phyloP scores from a whole-genome alignment of 2,329 filamentous ascomycete species.

The Botrytis hyacinthi region DNA sequence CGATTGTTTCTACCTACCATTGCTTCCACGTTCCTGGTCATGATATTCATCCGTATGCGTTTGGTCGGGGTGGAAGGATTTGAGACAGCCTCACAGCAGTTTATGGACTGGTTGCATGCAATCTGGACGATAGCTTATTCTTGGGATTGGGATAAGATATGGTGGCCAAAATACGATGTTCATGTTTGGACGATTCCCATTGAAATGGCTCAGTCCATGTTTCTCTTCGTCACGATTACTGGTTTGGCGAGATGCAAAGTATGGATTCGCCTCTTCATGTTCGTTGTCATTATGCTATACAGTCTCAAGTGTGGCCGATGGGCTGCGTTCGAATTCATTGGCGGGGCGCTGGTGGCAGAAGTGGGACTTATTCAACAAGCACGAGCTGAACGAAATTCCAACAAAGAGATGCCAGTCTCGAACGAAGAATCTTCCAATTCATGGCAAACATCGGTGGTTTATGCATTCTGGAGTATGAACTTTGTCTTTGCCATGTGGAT shows the following conservation, averaged over 20 bases:
- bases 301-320: constrained; percentile 34
- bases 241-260: constrained; percentile 32
- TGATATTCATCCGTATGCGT: constrained; percentile 11
- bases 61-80: not conserved
- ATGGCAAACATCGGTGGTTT: constrained; percentile 9
- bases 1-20: constrained; percentile 46
- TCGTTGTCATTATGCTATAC: constrained; percentile 30
- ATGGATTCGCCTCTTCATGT: constrained; percentile 30
- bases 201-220: constrained; percentile 36
- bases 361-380: constrained; percentile 41
- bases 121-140: constrained; percentile 19
- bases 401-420: not conserved
- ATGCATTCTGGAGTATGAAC: constrained; percentile 34
- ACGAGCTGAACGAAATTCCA: constrained; percentile 24
- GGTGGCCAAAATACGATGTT: constrained; percentile 19
- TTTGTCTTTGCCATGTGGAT: constrained; percentile 34
- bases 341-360: constrained; percentile 48
- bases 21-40: constrained; percentile 20
- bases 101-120: constrained; percentile 18
- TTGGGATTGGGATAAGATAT: constrained; percentile 21
- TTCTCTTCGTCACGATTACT: constrained; percentile 34
- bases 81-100: not conserved
- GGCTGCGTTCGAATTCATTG: constrained; percentile 45
- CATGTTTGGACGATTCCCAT: constrained; percentile 37
- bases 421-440: constrained; percentile 3